Evolutionary conservation across 306 rosid species (phyloP).

Genomic region (Cicer judaicum): DNA sequence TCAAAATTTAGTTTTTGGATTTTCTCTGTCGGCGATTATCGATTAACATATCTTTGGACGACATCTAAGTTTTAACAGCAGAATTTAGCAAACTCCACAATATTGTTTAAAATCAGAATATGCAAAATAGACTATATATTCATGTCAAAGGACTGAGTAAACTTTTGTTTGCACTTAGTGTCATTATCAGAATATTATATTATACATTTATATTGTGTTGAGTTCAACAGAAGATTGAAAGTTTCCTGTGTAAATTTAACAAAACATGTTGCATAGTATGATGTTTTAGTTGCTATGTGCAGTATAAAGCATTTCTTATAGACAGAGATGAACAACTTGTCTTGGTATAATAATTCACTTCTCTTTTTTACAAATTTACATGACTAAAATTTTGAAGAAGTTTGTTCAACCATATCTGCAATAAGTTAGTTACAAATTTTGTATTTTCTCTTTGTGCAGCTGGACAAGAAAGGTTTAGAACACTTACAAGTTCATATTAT

Average conservation of each 20-base stretch:
- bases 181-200: neutral
- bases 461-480: conserved; percentile 91
- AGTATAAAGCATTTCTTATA: neutral
- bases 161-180: neutral
- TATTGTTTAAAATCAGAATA: neutral
- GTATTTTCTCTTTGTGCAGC: conserved; percentile 54
- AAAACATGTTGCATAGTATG: neutral
- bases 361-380: conserved; percentile 15
- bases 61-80: neutral
- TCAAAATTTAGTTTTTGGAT: conserved; percentile 1
- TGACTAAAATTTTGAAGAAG: conserved; percentile 9
- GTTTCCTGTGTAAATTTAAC: neutral
- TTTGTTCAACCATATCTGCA: conserved; percentile 26
- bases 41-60: conserved; percentile 24
- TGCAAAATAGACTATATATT: neutral
- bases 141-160: neutral
- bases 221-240: neutral
- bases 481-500: conserved; percentile 59
- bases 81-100: neutral
- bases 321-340: conserved; percentile 9
- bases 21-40: conserved; percentile 1
- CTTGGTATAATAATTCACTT: neutral
- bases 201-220: neutral
- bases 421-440: conserved; percentile 8
- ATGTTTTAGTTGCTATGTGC: neutral